These are phyloP conservation scores for Delitschia confertaspora DNA, from an alignment of 495 filamentous ascomycete species.

Conservation along the genomic window DNA sequence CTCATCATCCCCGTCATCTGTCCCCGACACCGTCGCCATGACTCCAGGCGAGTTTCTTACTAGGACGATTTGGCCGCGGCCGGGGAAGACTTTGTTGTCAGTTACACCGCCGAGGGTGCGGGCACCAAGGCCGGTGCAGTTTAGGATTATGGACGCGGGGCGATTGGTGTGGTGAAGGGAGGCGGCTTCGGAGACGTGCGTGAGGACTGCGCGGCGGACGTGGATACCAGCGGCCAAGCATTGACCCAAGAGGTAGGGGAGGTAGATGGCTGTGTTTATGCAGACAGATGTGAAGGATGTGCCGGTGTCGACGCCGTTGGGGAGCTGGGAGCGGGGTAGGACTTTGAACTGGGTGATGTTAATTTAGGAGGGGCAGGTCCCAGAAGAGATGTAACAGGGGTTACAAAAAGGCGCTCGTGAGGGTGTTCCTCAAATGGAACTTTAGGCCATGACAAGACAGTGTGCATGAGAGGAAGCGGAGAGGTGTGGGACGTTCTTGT, in stretches of 20 bases:
- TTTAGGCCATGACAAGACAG: no score
- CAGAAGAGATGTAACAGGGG: neutral
- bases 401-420: neutral
- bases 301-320: slow-evolving; percentile 54
- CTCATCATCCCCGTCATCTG: slow-evolving; percentile 74
- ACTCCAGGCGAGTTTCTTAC: slow-evolving; percentile 72
- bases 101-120: slow-evolving; percentile 70
- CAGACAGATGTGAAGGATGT: slow-evolving; percentile 74
- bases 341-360: slow-evolving; percentile 29
- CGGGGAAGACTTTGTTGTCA: slow-evolving; percentile 66
- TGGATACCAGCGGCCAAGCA: slow-evolving; percentile 61
- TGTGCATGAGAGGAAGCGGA: no score
- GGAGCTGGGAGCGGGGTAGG: slow-evolving; percentile 48
- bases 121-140: slow-evolving; percentile 76
- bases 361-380: neutral
- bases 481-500: neutral
- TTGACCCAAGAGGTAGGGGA: slow-evolving; percentile 71
- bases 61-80: slow-evolving; percentile 77
- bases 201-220: slow-evolving; percentile 51
- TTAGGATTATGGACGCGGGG: slow-evolving; percentile 65
- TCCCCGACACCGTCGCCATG: slow-evolving; percentile 64
- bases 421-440: no score
- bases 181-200: slow-evolving; percentile 66
- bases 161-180: slow-evolving; percentile 52
- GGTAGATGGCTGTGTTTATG: slow-evolving; percentile 83